phyloP scores from a whole-genome alignment of 345 rosid species.

The Theobroma cacao region DNA sequence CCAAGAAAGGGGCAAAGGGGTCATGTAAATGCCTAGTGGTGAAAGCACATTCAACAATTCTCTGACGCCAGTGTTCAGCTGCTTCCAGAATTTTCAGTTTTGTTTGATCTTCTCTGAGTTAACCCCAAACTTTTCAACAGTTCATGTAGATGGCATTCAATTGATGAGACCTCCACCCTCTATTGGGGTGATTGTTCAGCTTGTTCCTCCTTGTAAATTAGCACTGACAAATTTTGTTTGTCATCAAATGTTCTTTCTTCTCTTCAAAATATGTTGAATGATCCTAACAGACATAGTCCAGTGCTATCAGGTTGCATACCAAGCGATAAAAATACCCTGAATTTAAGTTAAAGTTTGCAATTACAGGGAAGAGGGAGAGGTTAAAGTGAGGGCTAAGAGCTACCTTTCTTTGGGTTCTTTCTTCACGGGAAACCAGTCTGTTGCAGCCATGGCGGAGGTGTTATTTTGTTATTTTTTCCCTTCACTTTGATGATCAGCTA shows the following conservation, averaged over 20 bases:
- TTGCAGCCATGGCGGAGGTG: no score
- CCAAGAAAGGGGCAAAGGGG: conserved; percentile 45
- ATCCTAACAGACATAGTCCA: no score
- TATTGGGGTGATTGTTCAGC: neutral
- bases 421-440: no score
- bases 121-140: neutral
- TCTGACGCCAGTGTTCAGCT: neutral
- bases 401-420: no score
- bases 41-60: neutral
- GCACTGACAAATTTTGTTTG: no score
- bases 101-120: neutral
- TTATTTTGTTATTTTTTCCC: no score
- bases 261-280: neutral
- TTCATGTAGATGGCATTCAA: neutral
- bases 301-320: no score
- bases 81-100: neutral
- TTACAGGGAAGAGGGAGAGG: no score
- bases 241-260: neutral
- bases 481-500: no score
- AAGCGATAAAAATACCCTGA: no score
- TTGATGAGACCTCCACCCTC: neutral
- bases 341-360: no score
- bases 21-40: conserved; percentile 25
- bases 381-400: no score
- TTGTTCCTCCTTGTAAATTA: neutral